Evolutionary conservation across 148 eudicot genomes (phyloP), one percentile per base, ranked within the genome.

Genomic region (Hydrangea macrophylla): DNA sequence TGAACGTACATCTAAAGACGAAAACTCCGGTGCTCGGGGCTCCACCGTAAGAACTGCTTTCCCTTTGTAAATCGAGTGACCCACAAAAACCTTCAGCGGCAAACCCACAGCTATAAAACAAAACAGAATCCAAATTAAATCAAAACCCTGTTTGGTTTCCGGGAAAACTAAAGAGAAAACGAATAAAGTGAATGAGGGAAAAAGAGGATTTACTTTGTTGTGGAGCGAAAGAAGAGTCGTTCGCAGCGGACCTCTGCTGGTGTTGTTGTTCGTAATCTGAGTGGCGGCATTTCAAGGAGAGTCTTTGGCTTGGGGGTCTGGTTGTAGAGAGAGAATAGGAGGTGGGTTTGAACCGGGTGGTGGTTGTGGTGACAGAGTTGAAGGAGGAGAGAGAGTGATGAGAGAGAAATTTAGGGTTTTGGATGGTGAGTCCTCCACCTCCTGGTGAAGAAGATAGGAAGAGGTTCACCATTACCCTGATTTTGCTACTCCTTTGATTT

Each of bases 231-330:
- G 73, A 45, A n/a, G 59, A 10, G 40, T 28, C 68, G 36, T 42
- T n/a, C 28, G 73, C n/a, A 40, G 74, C 53, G 36, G 68, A 44
- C 36, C 70, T 53, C 32, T 79, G 81, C 30, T 65, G 44, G 48
- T 80, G 79, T 30, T 80, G 79, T 32, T 76, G 77, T 23, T 83
- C 82, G 66, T 74, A 72, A 15, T 79, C 80, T 7, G 84, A 75
- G 50, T 77, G 78, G 51, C 87, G 75, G 76, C 84, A 77, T 65
- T 73, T 81, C 1, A 83, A 75, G 48, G 84, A 67, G 64, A 73
- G 68, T 12, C 37, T 63, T 27, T 33, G 71, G 71, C 20, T 37
- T 33, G 26, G 17, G 64, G 69, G 54, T 11, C 42, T 74, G 28
- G 54, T 3, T 23, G 39, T 3, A 37, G n/a, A 44, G 69, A 40